phyloP scores from a whole-genome alignment of 2,329 filamentous ascomycete species.

The Diplodia seriata region DNA sequence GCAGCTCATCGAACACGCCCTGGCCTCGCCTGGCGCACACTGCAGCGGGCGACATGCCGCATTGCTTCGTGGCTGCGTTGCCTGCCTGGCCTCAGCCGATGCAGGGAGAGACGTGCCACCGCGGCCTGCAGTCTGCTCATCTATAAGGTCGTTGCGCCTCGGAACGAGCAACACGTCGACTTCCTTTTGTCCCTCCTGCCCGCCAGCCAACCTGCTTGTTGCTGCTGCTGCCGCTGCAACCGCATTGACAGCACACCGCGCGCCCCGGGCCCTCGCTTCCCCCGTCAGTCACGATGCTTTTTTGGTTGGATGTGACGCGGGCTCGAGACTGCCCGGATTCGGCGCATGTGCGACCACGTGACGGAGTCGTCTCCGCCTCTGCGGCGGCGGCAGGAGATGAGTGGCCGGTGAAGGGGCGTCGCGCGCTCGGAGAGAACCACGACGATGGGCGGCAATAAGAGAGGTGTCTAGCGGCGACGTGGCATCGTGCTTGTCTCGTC shows the following conservation, averaged over 20 bases:
- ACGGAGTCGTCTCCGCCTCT: neutral
- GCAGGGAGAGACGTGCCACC: slow-evolving; percentile 19
- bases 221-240: neutral
- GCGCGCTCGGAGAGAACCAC: neutral
- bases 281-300: too few species aligned
- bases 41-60: slow-evolving; percentile 6
- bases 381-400: neutral
- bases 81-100: neutral
- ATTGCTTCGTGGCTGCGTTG: slow-evolving; percentile 18
- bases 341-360: slow-evolving; percentile 18
- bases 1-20: slow-evolving; percentile 1
- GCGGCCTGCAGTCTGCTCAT: slow-evolving; percentile 12
- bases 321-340: slow-evolving; percentile 2
- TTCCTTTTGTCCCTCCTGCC: slow-evolving; percentile 23
- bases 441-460: neutral
- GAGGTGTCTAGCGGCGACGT: too few species aligned
- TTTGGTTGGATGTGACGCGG: neutral
- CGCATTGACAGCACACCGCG: slow-evolving; percentile 18
- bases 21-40: neutral
- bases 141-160: slow-evolving; percentile 28
- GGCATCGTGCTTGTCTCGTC: too few species aligned
- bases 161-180: slow-evolving; percentile 22
- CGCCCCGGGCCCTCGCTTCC: neutral
- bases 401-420: too few species aligned
- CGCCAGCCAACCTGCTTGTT: neutral